Evolutionary conservation across 495 filamentous ascomycete genomes (phyloP), one percentile per base, ranked within the genome.

Genomic region (Penicillium daleae): DNA sequence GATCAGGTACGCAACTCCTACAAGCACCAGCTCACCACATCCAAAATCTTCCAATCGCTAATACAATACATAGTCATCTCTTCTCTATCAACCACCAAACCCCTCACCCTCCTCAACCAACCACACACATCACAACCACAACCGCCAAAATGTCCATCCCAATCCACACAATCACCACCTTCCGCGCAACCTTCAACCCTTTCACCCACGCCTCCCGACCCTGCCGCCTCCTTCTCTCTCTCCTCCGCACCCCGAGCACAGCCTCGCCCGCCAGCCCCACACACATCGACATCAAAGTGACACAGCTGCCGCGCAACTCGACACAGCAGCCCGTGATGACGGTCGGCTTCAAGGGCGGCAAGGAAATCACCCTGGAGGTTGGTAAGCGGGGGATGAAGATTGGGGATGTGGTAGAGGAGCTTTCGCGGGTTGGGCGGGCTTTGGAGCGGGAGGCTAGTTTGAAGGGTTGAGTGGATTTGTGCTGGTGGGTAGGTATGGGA

Each of bases 161-260:
- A 33, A 62, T 80, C 68, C 68, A 69, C 61, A 78, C 77, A 51
- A 89, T 99, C 78, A 90, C 92, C 70, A 83, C 90, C 68, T 88
- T 98, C 62, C 83, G 85, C 60, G 88, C 91, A 65, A 85, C 82
- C 70, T 97, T 97, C 89, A 96, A 96, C 78, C 96, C 96, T 22
- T 99, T 98, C 86, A 86, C 84, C 6, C 81, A 84, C 15, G 79
- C 82, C 68, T 83, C 89, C 37, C 91, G 92, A 68, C 89, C 92
- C 32, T 92, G 92, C 33, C 87, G 96, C 13, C 77, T 93, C 49
- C 92, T 99, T 74, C 89, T 98, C 65, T 87, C 90, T 24, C 83
- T 89, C 48, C 88, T 99, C n/a, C 79, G 78, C 66, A 80, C 73
- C 32, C 79, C 79, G 7, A 68, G 70, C 56, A 94, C 95, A 8